phyloP scores from a whole-genome alignment of 257 asterid species.

The Solanum pinnatisectum region DNA sequence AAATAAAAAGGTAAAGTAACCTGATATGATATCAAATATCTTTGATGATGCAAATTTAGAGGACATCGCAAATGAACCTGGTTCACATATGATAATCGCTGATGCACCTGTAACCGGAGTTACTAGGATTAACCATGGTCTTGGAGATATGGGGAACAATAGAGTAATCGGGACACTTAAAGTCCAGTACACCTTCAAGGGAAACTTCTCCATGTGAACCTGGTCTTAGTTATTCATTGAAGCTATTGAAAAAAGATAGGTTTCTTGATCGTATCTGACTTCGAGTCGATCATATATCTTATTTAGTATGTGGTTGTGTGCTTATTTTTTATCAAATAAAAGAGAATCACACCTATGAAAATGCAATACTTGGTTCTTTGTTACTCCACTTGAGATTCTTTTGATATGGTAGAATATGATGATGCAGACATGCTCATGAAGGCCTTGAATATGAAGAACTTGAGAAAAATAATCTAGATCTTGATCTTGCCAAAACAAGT shows the following conservation, averaged over 20 bases:
- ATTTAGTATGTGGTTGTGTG: too few relatives aligned
- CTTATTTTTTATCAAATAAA: too few relatives aligned
- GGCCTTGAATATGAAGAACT: too few relatives aligned
- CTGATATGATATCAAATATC: too few relatives aligned
- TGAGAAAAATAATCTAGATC: background rate
- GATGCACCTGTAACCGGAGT: background rate
- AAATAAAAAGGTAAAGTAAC: background rate
- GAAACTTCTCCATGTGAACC: background rate
- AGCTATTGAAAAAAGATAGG: background rate
- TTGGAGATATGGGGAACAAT: background rate
- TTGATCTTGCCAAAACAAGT: too few relatives aligned
- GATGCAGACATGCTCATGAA: background rate
- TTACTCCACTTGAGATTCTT: background rate
- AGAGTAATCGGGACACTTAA: background rate
- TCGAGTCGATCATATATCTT: too few relatives aligned
- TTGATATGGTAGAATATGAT: background rate
- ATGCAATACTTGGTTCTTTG: background rate
- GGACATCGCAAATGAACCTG: background rate
- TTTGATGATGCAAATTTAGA: background rate
- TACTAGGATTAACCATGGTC: background rate
- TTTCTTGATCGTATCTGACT: too few relatives aligned
- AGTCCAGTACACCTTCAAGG: background rate
- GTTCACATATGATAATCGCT: background rate
- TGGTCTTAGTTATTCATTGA: too few relatives aligned
- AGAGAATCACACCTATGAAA: too few relatives aligned